A percentile compares a stretch with the other conserved stretches of the same genome.
These are phyloP conservation scores for Suillus clintonianus DNA, from an alignment of 768 basidiomycete species.

Conservation along the genomic window DNA sequence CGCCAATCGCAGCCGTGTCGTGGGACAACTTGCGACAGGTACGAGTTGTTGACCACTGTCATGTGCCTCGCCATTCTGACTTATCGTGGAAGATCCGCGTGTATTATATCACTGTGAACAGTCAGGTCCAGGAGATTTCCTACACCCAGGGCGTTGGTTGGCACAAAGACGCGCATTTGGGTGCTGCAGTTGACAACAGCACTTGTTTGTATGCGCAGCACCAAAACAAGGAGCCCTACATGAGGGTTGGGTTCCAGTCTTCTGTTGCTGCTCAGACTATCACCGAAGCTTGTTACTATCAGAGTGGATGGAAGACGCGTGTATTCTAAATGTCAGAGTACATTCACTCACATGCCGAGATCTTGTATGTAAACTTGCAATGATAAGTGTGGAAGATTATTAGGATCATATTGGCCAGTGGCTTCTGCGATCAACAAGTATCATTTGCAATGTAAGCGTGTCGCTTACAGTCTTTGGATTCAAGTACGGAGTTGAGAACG, in stretches of 20 bases:
- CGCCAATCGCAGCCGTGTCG: neutral
- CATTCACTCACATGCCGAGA: neutral
- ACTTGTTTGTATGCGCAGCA: neutral
- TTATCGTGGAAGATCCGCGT: neutral
- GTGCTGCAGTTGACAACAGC: neutral
- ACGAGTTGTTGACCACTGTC: neutral
- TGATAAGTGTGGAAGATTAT: neutral
- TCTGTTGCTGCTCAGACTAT: neutral
- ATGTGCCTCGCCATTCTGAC: neutral
- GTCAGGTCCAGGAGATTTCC: neutral
- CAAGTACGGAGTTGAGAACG: too few relatives aligned
- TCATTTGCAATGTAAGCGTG: too few relatives aligned
- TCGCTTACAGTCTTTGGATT: too few relatives aligned
- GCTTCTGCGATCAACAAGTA: too few relatives aligned
- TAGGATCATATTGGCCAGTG: too few relatives aligned
- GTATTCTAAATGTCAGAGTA: neutral
- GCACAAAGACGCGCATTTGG: neutral
- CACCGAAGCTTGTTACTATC: neutral
- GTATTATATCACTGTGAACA: neutral
- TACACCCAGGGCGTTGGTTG: neutral
- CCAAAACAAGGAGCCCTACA: too few relatives aligned
- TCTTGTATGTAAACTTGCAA: neutral
- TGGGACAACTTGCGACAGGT: neutral
- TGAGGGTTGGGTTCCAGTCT: neutral
- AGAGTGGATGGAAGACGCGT: neutral